These are phyloP conservation scores for Oryza punctata DNA, from an alignment of 176 grass and related monocot species.

Conservation along the genomic window DNA sequence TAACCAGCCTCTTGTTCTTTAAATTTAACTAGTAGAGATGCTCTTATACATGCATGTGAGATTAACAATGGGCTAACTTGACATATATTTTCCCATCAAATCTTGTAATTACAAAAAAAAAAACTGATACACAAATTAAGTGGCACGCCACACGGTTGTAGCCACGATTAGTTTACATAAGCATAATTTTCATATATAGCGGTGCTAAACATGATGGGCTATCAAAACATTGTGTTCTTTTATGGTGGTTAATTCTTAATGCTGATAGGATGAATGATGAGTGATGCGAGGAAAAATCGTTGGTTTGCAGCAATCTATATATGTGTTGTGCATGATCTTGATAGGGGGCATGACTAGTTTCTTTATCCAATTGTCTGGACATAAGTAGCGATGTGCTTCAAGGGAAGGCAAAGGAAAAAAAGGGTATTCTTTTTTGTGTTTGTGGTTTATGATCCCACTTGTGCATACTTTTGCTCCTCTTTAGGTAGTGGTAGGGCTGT, in stretches of 20 bases:
- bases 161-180: background rate
- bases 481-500: slow-evolving; percentile 31
- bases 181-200: background rate
- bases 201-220: slow-evolving; percentile 12
- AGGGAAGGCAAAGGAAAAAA: slow-evolving; percentile 49
- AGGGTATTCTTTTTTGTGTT: background rate
- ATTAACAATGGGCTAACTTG: background rate
- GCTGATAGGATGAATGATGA: slow-evolving; percentile 8
- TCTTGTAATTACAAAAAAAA: background rate
- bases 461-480: slow-evolving; percentile 35
- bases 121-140: background rate
- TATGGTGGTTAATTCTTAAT: background rate
- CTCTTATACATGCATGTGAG: background rate
- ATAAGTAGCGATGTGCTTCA: slow-evolving; percentile 48
- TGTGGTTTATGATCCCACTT: slow-evolving; percentile 32
- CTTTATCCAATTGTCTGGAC: slow-evolving; percentile 27
- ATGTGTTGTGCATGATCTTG: slow-evolving; percentile 5
- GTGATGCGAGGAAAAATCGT: slow-evolving; percentile 3
- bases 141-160: background rate
- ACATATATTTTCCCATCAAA: background rate
- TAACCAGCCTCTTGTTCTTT: too few relatives aligned
- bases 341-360: background rate
- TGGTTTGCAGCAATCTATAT: background rate
- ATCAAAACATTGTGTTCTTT: background rate
- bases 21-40: too few relatives aligned